Percentiles rank a stretch among this genome's conserved stretches.
Conservation (phyloP, 495 filamentous ascomycete genomes). For the Chaetomium fimeti region DNA sequence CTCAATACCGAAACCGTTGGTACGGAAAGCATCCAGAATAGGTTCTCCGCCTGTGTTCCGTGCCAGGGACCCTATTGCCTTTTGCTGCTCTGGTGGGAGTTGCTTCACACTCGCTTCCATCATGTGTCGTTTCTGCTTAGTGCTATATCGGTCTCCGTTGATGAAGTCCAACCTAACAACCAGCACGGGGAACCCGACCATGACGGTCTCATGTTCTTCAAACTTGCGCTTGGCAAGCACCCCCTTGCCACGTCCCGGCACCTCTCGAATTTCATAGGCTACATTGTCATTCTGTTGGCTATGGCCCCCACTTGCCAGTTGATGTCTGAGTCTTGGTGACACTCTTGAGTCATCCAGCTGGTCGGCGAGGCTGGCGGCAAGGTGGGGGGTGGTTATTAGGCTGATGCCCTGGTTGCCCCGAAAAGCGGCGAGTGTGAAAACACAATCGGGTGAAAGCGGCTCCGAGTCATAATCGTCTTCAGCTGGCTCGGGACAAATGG, state of each 20-base stretch:
- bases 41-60: conserved; percentile 71
- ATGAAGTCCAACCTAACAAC: conserved; percentile 34
- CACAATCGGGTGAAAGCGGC: conserved; percentile 11
- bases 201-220: conserved; percentile 29
- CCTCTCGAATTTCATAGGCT: conserved; percentile 24
- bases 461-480: not conserved
- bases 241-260: conserved; percentile 36
- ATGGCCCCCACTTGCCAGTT: not conserved
- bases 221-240: conserved; percentile 29
- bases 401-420: conserved; percentile 19
- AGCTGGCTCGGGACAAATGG: not conserved
- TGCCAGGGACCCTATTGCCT: conserved; percentile 43
- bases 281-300: not conserved
- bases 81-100: conserved; percentile 26
- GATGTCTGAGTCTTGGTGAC: not conserved
- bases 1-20: conserved; percentile 47
- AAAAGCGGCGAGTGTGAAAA: conserved; percentile 15
- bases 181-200: conserved; percentile 34
- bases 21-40: conserved; percentile 67
- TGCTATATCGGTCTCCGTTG: conserved; percentile 20
- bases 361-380: conserved; percentile 2
- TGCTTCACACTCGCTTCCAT: conserved; percentile 29
- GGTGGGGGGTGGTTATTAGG: conserved; percentile 16
- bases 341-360: conserved; percentile 9
- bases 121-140: conserved; percentile 24